These are phyloP conservation scores for Phytophthora podocarpi DNA, from an alignment of 352 stramenopile genomes.

Conservation along the genomic window DNA sequence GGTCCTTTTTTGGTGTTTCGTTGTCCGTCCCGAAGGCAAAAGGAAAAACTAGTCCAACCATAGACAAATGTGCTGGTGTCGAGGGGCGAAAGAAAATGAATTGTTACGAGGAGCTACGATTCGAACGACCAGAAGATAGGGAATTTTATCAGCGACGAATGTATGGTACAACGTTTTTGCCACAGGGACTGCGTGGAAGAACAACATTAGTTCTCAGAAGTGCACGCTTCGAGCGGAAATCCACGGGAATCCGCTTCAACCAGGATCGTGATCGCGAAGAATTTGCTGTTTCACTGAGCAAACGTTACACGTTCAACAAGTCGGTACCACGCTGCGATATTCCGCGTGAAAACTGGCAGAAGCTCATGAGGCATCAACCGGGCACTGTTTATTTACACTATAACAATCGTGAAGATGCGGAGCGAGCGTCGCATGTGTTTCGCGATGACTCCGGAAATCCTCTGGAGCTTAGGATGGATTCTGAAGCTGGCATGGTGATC, in stretches of 20 bases:
- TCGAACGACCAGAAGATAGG: slow-evolving; percentile 41
- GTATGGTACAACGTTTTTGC: slow-evolving; percentile 55
- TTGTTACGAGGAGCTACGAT: slow-evolving; percentile 46
- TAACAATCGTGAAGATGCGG: slow-evolving; percentile 46
- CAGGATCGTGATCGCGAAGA: slow-evolving; percentile 55
- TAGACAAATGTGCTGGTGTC: not conserved
- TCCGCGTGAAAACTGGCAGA: slow-evolving; percentile 55
- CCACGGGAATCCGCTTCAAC: slow-evolving; percentile 60
- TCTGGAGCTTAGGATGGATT: slow-evolving; percentile 48
- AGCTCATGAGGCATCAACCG: slow-evolving; percentile 33
- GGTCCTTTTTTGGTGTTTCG: slow-evolving; percentile 31
- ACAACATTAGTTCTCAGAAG: slow-evolving; percentile 45
- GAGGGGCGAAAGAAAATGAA: slow-evolving; percentile 10
- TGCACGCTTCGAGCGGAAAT: slow-evolving; percentile 52
- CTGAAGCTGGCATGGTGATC: slow-evolving; percentile 31
- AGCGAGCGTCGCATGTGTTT: slow-evolving; percentile 40
- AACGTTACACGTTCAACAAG: slow-evolving; percentile 56
- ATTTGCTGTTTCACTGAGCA: slow-evolving; percentile 40
- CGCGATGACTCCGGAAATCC: slow-evolving; percentile 41
- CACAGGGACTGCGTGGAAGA: slow-evolving; percentile 37
- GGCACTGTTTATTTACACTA: slow-evolving; percentile 51
- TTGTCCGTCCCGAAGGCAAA: slow-evolving; percentile 19
- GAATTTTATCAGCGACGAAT: slow-evolving; percentile 54
- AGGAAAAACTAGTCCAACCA: not conserved
- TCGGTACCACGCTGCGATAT: slow-evolving; percentile 54